Conservation (phyloP, 2,329 filamentous ascomycete species). For the Rhexocercosporidium sp. region DNA sequence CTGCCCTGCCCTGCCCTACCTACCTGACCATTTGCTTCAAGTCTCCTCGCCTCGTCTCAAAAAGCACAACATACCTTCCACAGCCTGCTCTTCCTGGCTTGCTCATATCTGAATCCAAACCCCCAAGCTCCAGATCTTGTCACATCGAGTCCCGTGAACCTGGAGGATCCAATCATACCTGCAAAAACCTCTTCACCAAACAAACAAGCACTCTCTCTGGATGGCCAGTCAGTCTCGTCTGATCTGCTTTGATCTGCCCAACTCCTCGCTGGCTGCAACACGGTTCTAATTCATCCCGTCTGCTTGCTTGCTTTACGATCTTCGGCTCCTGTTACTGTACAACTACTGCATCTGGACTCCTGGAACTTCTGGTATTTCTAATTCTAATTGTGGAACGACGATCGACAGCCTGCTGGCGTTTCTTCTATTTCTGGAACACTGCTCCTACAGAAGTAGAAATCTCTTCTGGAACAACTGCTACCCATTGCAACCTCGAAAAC, state of each 20-base stretch:
- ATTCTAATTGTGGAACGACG: conserved; percentile 7
- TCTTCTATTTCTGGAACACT: conserved; percentile 12
- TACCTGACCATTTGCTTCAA: conserved; percentile 11
- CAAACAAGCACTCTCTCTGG: background rate
- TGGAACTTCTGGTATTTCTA: background rate
- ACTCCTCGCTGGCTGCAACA: conserved; percentile 1
- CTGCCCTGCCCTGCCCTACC: background rate
- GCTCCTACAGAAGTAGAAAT: background rate
- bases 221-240: background rate
- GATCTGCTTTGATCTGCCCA: conserved; percentile 4
- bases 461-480: conserved; percentile 12
- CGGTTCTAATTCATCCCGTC: background rate
- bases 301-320: background rate
- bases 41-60: conserved; percentile 20
- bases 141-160: conserved; percentile 16
- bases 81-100: conserved; percentile 3
- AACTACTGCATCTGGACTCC: conserved; percentile 1
- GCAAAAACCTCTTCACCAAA: conserved; percentile 4
- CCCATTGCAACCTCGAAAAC: background rate
- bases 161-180: conserved; percentile 20
- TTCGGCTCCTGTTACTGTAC: background rate
- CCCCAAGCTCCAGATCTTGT: conserved; percentile 17
- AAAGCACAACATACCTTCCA: conserved; percentile 21
- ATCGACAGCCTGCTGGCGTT: background rate
- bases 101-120: conserved; percentile 16